Evolutionary conservation across 208 protist species (phyloP).

Genomic region (Herpetomonas muscarum): DNA sequence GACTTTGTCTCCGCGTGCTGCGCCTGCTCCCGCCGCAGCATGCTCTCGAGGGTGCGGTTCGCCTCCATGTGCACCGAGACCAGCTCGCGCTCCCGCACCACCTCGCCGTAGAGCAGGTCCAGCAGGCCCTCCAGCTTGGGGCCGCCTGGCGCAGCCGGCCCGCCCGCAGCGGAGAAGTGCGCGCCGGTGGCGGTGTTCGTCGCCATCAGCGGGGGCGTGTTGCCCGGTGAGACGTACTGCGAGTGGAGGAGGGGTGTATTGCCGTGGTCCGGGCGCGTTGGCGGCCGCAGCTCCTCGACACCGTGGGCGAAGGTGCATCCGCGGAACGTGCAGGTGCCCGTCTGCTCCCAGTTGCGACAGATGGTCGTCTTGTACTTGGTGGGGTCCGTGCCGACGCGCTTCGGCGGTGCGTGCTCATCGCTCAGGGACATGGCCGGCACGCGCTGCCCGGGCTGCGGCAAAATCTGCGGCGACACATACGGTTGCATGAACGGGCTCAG

Average conservation of each 20-base stretch:
- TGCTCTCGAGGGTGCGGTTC: constrained; percentile 60
- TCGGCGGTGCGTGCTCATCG: constrained; percentile 26
- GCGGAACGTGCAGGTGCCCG: constrained; percentile 56
- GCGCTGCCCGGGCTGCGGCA: constrained; percentile 1
- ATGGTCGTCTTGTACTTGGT: constrained; percentile 87
- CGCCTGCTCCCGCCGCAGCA: constrained; percentile 55
- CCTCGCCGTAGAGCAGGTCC: constrained; percentile 61
- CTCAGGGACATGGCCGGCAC: constrained; percentile 49
- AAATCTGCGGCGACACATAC: constrained; percentile 26
- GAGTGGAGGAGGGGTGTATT: constrained; percentile 30
- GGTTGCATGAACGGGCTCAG: constrained; percentile 29
- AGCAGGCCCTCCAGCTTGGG: constrained; percentile 60
- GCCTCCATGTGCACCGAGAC: constrained; percentile 58
- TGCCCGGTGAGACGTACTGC: constrained; percentile 25
- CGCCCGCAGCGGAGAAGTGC: constrained; percentile 15
- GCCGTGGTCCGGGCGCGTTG: constrained; percentile 30
- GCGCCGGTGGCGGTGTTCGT: constrained; percentile 1
- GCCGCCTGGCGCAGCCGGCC: constrained; percentile 11
- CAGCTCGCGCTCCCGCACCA: constrained; percentile 51
- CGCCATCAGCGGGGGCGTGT: constrained; percentile 26
- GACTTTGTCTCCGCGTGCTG: constrained; percentile 33
- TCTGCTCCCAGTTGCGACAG: constrained; percentile 78
- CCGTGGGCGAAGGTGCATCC: constrained; percentile 85
- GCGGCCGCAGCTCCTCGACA: constrained; percentile 67
- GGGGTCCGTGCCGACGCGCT: constrained; percentile 59